Evolutionary conservation across 495 filamentous ascomycete species (phyloP), one percentile per base, ranked within the genome.

Genomic region (Schizothecium vesticola): DNA sequence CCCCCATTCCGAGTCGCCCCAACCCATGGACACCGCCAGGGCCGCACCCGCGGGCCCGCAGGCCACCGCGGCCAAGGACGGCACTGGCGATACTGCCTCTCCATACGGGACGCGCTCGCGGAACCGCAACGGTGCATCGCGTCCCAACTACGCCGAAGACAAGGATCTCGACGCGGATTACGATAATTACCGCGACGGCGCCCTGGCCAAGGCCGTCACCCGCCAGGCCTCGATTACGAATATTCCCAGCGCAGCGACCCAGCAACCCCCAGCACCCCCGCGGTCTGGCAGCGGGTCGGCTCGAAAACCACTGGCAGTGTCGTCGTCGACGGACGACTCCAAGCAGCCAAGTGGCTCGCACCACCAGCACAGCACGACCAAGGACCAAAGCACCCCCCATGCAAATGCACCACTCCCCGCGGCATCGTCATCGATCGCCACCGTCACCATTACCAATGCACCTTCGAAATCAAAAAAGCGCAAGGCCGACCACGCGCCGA

Each of bases 121-220:
- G 77, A 96, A 96, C 75, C 88, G 94, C 68, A 90, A 89, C 56
- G 92, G 91, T 68, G 84, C 83, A 66, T 84, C 91, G 70, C 91
- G 95, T 69, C 88, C 89, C 60, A 99, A 99, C 78, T 99, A 99
- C 79, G 96, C 95, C 31, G 95, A 99, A 80, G 96, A 99, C 79
- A 91, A 90, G 75, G 95, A 97, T 73, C 81, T 92, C 70, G 96
- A 98, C 69, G 87, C 92, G 80, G 95, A 99, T 72, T 82, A 80
- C 71, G 82, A 85, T 66, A 65, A 69, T 31, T 75, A 88, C 86
- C 79, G 81, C 57, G 78, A 82, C 2, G 76, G 77, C n/a, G 78
- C 80, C 25, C 66, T 80, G 65, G 88, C 85, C 76, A 83, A 84
- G 33, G 73, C 73, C 25, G 81, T 82, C 71, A 80, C 71, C 70